Conservation (phyloP, 352 stramenopile genomes). For the Phytophthora gonapodyides region DNA sequence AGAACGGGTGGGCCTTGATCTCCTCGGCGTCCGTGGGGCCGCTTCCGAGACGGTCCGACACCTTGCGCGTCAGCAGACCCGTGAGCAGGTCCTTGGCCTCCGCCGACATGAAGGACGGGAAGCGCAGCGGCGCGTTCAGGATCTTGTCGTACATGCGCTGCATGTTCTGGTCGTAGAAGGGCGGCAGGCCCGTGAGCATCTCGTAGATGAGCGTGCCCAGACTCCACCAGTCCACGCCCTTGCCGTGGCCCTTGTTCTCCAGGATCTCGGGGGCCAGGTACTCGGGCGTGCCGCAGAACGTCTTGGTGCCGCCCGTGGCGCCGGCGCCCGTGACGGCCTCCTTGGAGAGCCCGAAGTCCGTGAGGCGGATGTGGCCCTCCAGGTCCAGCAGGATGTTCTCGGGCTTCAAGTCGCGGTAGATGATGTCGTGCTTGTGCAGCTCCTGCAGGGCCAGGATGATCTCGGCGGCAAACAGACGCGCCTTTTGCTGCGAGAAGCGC, state of each 20-base stretch:
- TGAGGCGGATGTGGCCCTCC: conserved; percentile 94
- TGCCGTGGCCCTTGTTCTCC: conserved; percentile 93
- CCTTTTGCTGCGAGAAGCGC: conserved; percentile 93
- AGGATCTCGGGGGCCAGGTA: conserved; percentile 96
- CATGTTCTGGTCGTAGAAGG: conserved; percentile 96
- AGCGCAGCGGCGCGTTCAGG: conserved; percentile 88
- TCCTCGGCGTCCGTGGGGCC: conserved; percentile 89
- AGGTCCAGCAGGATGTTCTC: conserved; percentile 96
- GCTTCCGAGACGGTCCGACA: conserved; percentile 86
- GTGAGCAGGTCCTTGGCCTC: conserved; percentile 88
- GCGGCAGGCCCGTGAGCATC: conserved; percentile 91
- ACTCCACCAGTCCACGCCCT: conserved; percentile 91
- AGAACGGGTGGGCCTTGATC: conserved; percentile 94
- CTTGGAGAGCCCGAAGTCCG: conserved; percentile 96
- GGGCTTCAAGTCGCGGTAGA: conserved; percentile 97
- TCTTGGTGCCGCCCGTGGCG: conserved; percentile 84
- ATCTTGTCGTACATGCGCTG: conserved; percentile 96
- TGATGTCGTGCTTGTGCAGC: conserved; percentile 95
- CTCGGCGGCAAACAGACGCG: conserved; percentile 92
- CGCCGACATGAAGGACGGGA: conserved; percentile 91
- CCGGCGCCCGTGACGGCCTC: conserved; percentile 88
- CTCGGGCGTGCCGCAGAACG: conserved; percentile 94
- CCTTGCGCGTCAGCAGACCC: conserved; percentile 87
- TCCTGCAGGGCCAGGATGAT: conserved; percentile 94
- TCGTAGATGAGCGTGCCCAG: conserved; percentile 95